A percentile compares a stretch with the other conserved stretches of the same genome.
These are phyloP conservation scores for Nicotiana undulata DNA, from an alignment of 257 asterid species.

Conservation along the genomic window DNA sequence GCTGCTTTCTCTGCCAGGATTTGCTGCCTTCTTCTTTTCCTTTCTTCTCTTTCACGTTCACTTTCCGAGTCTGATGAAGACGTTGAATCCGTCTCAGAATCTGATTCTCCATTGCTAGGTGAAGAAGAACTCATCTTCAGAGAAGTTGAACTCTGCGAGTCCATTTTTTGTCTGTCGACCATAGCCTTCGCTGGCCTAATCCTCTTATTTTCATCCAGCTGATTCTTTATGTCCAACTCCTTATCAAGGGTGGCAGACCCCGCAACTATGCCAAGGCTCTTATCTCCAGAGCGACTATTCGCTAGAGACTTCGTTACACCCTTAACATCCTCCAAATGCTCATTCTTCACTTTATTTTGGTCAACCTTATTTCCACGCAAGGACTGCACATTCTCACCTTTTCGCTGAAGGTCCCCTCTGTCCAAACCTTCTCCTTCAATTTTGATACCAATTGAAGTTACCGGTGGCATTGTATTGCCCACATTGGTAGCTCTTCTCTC, in stretches of 20 bases:
- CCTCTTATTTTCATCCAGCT: conserved; percentile 25
- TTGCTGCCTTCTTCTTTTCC: conserved; percentile 78
- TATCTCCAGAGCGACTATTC: conserved; percentile 16
- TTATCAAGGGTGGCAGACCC: conserved; percentile 28
- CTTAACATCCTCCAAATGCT: conserved; percentile 23
- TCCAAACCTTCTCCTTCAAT: conserved; percentile 28
- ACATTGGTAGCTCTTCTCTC: conserved; percentile 35
- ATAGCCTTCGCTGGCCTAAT: conserved; percentile 19
- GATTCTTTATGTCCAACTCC: conserved; percentile 30
- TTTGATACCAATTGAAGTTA: conserved; percentile 34
- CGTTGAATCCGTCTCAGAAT: conserved; percentile 60
- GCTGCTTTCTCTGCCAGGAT: conserved; percentile 91
- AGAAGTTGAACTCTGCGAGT: conserved; percentile 34
- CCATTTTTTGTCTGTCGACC: conserved; percentile 27
- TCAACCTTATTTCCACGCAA: conserved; percentile 18
- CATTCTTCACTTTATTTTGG: conserved; percentile 20
- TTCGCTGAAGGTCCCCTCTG: conserved; percentile 30
- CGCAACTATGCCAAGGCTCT: not conserved
- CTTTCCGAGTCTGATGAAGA: conserved; percentile 84
- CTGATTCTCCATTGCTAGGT: conserved; percentile 62
- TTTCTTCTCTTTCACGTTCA: conserved; percentile 82
- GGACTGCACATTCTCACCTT: conserved; percentile 16
- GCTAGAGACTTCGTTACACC: conserved; percentile 27
- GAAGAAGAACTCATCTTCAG: conserved; percentile 44
- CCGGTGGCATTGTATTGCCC: conserved; percentile 34